A percentile compares a stretch with the other conserved stretches of the same genome.
Conservation (phyloP, 768 basidiomycete genomes). For the Suillus americanus region DNA sequence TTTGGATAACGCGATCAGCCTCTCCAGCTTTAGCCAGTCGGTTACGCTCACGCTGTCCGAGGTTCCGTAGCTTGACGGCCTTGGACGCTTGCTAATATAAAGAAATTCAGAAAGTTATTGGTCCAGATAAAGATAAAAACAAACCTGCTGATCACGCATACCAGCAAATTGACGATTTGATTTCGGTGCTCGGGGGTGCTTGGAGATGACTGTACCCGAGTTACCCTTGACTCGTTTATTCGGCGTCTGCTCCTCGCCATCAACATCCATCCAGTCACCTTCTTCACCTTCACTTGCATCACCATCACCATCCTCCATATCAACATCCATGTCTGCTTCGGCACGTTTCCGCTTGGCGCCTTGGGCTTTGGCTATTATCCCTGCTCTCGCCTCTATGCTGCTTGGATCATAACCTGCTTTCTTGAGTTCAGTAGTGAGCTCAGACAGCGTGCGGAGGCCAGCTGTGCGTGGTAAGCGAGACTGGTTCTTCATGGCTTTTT, state of each 20-base stretch:
- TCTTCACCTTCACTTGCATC: constrained; percentile 39
- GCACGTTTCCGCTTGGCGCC: constrained; percentile 63
- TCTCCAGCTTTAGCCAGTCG: constrained; percentile 90
- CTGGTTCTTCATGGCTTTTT: constrained; percentile 87
- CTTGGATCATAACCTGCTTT: constrained; percentile 89
- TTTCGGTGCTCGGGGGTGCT: constrained; percentile 56
- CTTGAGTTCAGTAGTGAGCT: constrained; percentile 80
- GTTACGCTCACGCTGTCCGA: constrained; percentile 86
- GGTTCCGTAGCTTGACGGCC: constrained; percentile 79
- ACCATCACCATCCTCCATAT: constrained; percentile 45
- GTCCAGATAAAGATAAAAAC: constrained; percentile 23
- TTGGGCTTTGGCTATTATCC: constrained; percentile 72
- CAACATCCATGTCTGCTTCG: constrained; percentile 54
- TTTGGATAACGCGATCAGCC: constrained; percentile 76
- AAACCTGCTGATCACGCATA: constrained; percentile 71
- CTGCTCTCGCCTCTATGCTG: constrained; percentile 85
- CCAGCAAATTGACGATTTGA: constrained; percentile 78
- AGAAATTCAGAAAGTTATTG: constrained; percentile 11
- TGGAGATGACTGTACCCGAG: constrained; percentile 53
- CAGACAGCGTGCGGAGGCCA: constrained; percentile 62
- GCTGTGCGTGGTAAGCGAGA: constrained; percentile 75
- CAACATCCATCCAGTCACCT: constrained; percentile 54
- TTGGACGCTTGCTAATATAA: constrained; percentile 67
- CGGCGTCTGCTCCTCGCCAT: constrained; percentile 48
- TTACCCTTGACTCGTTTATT: constrained; percentile 65